Conservation (phyloP, 768 basidiomycete genomes). For the Thelephora aurantiotincta region DNA sequence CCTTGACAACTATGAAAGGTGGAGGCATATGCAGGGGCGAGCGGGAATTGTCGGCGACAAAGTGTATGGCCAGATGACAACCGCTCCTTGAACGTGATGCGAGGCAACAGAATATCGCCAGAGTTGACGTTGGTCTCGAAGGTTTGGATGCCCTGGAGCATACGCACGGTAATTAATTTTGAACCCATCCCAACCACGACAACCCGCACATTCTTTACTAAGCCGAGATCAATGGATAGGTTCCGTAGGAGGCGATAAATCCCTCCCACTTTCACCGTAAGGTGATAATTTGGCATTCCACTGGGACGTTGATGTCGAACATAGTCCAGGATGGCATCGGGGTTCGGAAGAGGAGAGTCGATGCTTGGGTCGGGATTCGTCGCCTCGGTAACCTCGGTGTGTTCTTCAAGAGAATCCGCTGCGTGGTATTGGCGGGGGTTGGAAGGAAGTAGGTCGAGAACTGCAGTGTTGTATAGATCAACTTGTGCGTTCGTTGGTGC, state of each 20-base stretch:
- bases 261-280: constrained; percentile 18
- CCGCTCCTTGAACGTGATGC: constrained; percentile 13
- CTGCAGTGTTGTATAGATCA: constrained; percentile 19
- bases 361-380: not conserved
- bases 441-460: constrained; percentile 16
- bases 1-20: constrained; percentile 31
- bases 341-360: constrained; percentile 1
- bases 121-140: constrained; percentile 5
- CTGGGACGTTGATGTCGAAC: constrained; percentile 9
- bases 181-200: constrained; percentile 17
- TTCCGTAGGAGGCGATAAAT: constrained; percentile 24
- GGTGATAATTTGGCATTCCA: constrained; percentile 13
- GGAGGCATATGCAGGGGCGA: constrained; percentile 24
- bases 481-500: constrained; percentile 24
- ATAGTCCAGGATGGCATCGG: constrained; percentile 12
- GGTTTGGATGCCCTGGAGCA: constrained; percentile 10
- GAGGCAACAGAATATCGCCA: constrained; percentile 16
- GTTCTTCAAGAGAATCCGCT: constrained; percentile 14
- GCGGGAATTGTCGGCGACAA: constrained; percentile 20
- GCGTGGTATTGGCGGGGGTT: constrained; percentile 12
- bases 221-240: constrained; percentile 20
- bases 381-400: constrained; percentile 7
- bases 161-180: constrained; percentile 11
- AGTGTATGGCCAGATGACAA: constrained; percentile 19
- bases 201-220: constrained; percentile 27